Base-by-base conservation (phyloP, 805 yeast species). In the Metschnikowia lunata region DNA sequence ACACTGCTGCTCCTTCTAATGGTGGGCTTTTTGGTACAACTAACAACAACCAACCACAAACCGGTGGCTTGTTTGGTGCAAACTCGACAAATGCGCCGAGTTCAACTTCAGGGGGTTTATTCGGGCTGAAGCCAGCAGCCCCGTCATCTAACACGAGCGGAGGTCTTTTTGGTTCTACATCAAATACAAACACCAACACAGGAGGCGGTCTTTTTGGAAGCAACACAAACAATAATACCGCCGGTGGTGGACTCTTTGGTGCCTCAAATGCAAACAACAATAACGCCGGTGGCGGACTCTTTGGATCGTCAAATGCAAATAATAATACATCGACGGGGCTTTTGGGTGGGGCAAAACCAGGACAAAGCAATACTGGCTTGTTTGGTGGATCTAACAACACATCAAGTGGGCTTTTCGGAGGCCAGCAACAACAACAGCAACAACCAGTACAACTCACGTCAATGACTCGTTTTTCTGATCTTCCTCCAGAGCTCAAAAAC, bases 381-480 rank as follows among this genome's bases (percentile, higher is more conserved):
- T 52, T 52, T 34, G 54, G 54, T 8, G 43, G 40, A n/a, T 39
- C 39, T 14, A 23, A 43, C 31, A 43, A 39, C 33, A 29, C 49
- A 11, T 38, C 52, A 27, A 43, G 38, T 30, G 48, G 41, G n/a
- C 58, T 41, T 23, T 47, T 53, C 28, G 53, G 46, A 26, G 38
- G 43, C 13, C 46, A 37, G 40, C 23, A 66, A 39, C 72, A 71
- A 36, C 67, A 66, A 35, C 73, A 71, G 26, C 63, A 64, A 8
- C 80, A 69, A 45, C 59, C 68, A 41, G 72, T 75, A 5, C 77
- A 69, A 39, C 68, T 86, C 36, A 83, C 85, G 9, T 80, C 89
- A 11, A 79, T 86, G 81, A 83, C 91, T 0, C 75, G 85, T 39
- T 85, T 86, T 8, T 79, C 80, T 8, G 91, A 85, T 47, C 66